Percentiles rank a stretch among this genome's conserved stretches.
Conservation (phyloP, 768 basidiomycete species). For the Boletus tylopilopsis region DNA sequence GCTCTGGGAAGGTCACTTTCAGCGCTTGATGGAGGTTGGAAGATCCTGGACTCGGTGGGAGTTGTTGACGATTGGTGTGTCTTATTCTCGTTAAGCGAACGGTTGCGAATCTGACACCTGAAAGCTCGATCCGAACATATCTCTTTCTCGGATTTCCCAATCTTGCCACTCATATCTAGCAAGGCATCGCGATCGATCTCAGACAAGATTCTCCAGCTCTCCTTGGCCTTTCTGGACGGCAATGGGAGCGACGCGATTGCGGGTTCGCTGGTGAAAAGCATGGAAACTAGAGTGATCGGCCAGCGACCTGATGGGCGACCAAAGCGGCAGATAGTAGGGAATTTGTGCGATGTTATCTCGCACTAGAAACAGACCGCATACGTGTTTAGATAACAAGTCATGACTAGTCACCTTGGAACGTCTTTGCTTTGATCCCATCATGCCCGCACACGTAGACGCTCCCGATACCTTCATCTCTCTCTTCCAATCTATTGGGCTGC, state of each 20-base stretch:
- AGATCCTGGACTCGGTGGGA: constrained; percentile 48
- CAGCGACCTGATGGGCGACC: constrained; percentile 22
- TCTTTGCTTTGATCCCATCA: constrained; percentile 1
- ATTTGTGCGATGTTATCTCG: constrained; percentile 19
- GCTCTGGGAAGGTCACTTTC: constrained; percentile 74
- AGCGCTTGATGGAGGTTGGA: constrained; percentile 50
- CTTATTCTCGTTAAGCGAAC: background rate
- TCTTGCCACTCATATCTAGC: constrained; percentile 19
- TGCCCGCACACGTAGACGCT: constrained; percentile 15
- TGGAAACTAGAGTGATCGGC: constrained; percentile 21
- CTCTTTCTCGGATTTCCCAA: constrained; percentile 29
- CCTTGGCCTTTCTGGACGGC: constrained; percentile 23
- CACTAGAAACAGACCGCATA: constrained; percentile 14
- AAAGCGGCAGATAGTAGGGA: constrained; percentile 21
- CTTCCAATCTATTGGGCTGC: constrained; percentile 77
- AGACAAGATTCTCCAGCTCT: constrained; percentile 21
- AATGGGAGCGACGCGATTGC: background rate
- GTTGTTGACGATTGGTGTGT: constrained; percentile 48
- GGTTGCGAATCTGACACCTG: background rate
- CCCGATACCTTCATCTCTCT: constrained; percentile 29
- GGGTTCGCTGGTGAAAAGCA: constrained; percentile 14
- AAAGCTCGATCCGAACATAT: constrained; percentile 24
- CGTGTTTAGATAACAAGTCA: constrained; percentile 24
- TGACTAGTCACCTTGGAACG: constrained; percentile 4
- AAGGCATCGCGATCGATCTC: constrained; percentile 19